Base-by-base conservation (phyloP, 73 alveolate species). In the Paramecium primaurelia region DNA sequence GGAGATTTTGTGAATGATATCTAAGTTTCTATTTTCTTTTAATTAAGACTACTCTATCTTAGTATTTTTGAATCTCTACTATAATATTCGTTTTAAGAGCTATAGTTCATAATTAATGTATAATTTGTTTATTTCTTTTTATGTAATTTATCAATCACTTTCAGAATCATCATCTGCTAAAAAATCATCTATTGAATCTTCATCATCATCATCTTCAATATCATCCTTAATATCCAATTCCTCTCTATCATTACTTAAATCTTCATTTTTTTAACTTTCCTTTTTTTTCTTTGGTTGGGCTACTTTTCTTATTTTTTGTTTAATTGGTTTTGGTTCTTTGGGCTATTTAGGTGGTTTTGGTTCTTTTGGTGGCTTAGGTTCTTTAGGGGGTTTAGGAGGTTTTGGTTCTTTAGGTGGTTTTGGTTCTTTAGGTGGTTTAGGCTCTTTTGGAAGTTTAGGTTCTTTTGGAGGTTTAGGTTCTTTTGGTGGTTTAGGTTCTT, bases 331-430 rank as follows among this genome's bases (percentile, higher is more conserved):
- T 30, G 88, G 88, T 34, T 75, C 60, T n/a, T 75, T 42, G 11
- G 88, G 88, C 10, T 75, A 38, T n/a, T 75, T 75, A 3, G 88
- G 58, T 6, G 16, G 69, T 75, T 75, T 75, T 4, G 60, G 68
- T 18, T 10, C 58, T n/a, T 75, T 75, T 8, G 88, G 88, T 4
- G 38, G 22, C 11, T 42, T 42, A 32, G 68, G 69, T 4, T 2
- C 88, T n/a, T 75, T 75, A 18, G 88, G 42, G 4, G 69, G 44
- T 75, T 75, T 75, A 14, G 88, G 88, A 30, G 58, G 58, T 34
- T 36, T 42, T 4, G 88, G 58, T 8, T 26, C 59, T 47, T 47
- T 47, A 10, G 59, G 69, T 18, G 69, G 34, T 38, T 73, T 73
- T 1, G 58, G 68, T 38, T 36, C 68, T 38, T 73, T 73, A 2